Conservation (phyloP, 108 stramenopile genomes). For the Mediolabrus comicus region DNA sequence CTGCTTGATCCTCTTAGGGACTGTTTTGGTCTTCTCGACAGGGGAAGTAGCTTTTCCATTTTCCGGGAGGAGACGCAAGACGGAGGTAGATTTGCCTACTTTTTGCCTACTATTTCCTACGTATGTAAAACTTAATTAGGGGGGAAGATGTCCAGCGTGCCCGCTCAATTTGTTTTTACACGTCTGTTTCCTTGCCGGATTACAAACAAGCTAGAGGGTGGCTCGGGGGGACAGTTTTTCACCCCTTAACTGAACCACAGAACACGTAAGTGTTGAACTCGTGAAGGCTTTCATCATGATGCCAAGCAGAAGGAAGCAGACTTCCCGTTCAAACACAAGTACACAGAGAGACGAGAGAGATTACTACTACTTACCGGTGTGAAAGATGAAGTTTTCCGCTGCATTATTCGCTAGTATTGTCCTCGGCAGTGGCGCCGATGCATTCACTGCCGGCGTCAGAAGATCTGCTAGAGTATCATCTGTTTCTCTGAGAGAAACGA, state of each 20-base stretch:
- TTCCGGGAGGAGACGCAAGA: too few species aligned
- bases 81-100: too few species aligned
- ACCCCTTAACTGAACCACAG: too few species aligned
- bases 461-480: constrained; percentile 18
- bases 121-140: background rate
- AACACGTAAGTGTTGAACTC: too few species aligned
- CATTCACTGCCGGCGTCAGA: constrained; percentile 10
- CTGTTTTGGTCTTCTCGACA: too few species aligned
- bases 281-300: background rate
- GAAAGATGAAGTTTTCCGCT: constrained; percentile 26
- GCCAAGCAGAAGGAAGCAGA: background rate
- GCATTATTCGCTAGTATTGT: constrained; percentile 30
- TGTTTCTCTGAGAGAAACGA: constrained; percentile 32
- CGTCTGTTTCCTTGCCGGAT: too few species aligned
- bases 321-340: background rate
- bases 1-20: too few species aligned
- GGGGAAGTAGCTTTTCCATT: too few species aligned
- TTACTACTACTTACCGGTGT: background rate
- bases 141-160: background rate
- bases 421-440: constrained; percentile 30
- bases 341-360: background rate
- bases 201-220: too few species aligned
- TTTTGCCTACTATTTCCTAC: too few species aligned
- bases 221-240: too few species aligned
- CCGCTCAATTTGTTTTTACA: too few species aligned